phyloP scores from a whole-genome alignment of 192 early-diverging fungal species.

The Coemansia sp. region DNA sequence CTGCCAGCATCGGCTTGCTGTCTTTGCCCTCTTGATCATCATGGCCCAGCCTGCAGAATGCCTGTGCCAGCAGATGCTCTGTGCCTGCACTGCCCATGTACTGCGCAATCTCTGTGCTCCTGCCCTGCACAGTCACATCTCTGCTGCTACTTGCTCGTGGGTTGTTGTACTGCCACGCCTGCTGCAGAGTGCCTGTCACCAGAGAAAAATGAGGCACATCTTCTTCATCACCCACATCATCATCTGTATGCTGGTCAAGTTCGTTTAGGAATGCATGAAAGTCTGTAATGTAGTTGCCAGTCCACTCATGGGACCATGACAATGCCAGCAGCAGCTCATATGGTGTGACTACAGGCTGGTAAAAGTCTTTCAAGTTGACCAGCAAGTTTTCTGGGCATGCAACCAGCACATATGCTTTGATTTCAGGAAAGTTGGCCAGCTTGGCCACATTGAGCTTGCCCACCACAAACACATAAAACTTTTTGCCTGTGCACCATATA shows the following conservation, averaged over 20 bases:
- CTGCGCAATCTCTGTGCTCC: slow-evolving; percentile 44
- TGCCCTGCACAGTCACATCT: slow-evolving; percentile 59
- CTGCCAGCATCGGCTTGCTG: slow-evolving; percentile 31
- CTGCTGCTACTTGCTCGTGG: slow-evolving; percentile 9
- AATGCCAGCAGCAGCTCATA: slow-evolving; percentile 88
- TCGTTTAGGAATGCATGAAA: slow-evolving; percentile 58
- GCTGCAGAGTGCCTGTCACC: slow-evolving; percentile 76
- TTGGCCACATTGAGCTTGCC: slow-evolving; percentile 95
- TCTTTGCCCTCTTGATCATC: slow-evolving; percentile 25
- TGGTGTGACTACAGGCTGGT: slow-evolving; percentile 89
- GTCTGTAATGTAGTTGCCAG: slow-evolving; percentile 68
- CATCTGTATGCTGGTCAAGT: slow-evolving; percentile 21
- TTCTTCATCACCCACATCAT: slow-evolving; percentile 55
- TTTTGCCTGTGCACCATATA: slow-evolving; percentile 69
- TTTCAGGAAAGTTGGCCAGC: slow-evolving; percentile 95
- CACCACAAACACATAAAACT: slow-evolving; percentile 83
- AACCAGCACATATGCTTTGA: slow-evolving; percentile 87
- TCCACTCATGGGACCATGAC: slow-evolving; percentile 55
- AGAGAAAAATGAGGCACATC: slow-evolving; percentile 82
- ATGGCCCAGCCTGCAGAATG: slow-evolving; percentile 79
- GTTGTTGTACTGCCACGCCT: slow-evolving; percentile 49
- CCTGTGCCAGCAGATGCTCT: slow-evolving; percentile 70
- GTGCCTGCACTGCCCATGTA: slow-evolving; percentile 54
- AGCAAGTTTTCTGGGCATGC: slow-evolving; percentile 94
- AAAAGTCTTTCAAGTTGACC: slow-evolving; percentile 87